Percentiles rank a stretch among this genome's conserved stretches.
Evolutionary conservation across 1,284 basidiomycete species (phyloP).

Genomic region (Ceratobasidium sp.): DNA sequence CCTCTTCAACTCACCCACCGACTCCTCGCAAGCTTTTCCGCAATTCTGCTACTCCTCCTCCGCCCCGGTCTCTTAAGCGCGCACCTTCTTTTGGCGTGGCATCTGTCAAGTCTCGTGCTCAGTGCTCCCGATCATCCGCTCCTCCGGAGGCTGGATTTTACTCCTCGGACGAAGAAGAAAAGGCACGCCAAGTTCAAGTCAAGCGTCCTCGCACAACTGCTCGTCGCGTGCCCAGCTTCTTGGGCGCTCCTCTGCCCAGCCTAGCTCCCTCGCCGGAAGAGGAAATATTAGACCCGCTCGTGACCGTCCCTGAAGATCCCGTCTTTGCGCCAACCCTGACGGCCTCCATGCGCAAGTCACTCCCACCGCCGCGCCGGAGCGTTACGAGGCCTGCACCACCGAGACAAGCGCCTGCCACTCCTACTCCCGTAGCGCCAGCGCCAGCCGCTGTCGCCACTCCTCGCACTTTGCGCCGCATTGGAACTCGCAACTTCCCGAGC

Average conservation of each 20-base stretch:
- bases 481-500: slow-evolving; percentile 34
- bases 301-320: slow-evolving; percentile 37
- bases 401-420: neutral
- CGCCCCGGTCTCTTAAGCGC: slow-evolving; percentile 58
- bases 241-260: slow-evolving; percentile 43
- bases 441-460: slow-evolving; percentile 11
- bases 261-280: slow-evolving; percentile 41
- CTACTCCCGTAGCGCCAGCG: slow-evolving; percentile 1
- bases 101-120: slow-evolving; percentile 59
- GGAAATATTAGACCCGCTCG: slow-evolving; percentile 44
- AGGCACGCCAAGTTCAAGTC: slow-evolving; percentile 67
- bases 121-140: slow-evolving; percentile 68
- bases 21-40: slow-evolving; percentile 37
- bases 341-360: slow-evolving; percentile 1
- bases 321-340: slow-evolving; percentile 36
- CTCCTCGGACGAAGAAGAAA: slow-evolving; percentile 84
- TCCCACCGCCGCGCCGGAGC: neutral
- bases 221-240: slow-evolving; percentile 41
- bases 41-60: slow-evolving; percentile 37
- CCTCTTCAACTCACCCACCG: slow-evolving; percentile 30
- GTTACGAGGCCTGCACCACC: neutral
- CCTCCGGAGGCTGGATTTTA: slow-evolving; percentile 59
- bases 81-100: slow-evolving; percentile 60
- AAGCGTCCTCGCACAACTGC: slow-evolving; percentile 70
- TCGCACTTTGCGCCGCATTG: slow-evolving; percentile 34